Conservation (phyloP, 371 early-diverging fungal species). For the Mortierella sp. region DNA sequence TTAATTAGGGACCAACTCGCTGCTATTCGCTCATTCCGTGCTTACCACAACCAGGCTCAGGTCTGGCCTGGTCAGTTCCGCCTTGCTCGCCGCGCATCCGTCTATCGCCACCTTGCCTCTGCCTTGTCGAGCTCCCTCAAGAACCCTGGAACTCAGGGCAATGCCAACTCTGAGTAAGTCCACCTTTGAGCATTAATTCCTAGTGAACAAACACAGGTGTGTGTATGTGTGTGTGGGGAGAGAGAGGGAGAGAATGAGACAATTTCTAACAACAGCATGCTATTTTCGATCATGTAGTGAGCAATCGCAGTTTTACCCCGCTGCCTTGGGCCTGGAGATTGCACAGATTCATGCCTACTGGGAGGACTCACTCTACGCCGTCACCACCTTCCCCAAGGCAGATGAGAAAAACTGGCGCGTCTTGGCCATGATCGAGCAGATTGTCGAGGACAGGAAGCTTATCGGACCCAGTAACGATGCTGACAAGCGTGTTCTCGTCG, state of each 20-base stretch:
- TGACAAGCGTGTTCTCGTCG: slow-evolving; percentile 66
- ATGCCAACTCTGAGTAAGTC: slow-evolving; percentile 55
- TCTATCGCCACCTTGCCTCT: slow-evolving; percentile 61
- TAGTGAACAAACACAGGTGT: not conserved
- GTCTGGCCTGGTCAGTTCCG: slow-evolving; percentile 63
- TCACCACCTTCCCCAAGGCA: slow-evolving; percentile 74
- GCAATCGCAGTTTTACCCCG: slow-evolving; percentile 39
- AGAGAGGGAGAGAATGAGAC: not conserved
- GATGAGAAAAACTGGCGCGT: slow-evolving; percentile 71
- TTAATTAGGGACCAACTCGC: slow-evolving; percentile 41
- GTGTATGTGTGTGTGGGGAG: not conserved
- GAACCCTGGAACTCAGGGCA: slow-evolving; percentile 58
- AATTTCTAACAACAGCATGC: not conserved
- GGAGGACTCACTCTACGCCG: slow-evolving; percentile 69
- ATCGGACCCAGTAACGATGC: slow-evolving; percentile 61
- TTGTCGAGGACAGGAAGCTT: slow-evolving; percentile 71
- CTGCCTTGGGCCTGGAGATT: slow-evolving; percentile 66
- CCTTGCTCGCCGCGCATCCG: slow-evolving; percentile 62
- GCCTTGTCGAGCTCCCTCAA: slow-evolving; percentile 60
- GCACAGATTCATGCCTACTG: slow-evolving; percentile 72
- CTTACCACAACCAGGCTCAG: slow-evolving; percentile 63
- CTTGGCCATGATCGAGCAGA: slow-evolving; percentile 73
- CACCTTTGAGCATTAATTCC: too few species aligned
- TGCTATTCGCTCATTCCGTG: slow-evolving; percentile 64
- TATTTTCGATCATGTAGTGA: slow-evolving; percentile 27